Percentiles rank a stretch among this genome's conserved stretches.
Evolutionary conservation across 2,329 filamentous ascomycete species (phyloP).

Genomic region (Penicillium sp.): DNA sequence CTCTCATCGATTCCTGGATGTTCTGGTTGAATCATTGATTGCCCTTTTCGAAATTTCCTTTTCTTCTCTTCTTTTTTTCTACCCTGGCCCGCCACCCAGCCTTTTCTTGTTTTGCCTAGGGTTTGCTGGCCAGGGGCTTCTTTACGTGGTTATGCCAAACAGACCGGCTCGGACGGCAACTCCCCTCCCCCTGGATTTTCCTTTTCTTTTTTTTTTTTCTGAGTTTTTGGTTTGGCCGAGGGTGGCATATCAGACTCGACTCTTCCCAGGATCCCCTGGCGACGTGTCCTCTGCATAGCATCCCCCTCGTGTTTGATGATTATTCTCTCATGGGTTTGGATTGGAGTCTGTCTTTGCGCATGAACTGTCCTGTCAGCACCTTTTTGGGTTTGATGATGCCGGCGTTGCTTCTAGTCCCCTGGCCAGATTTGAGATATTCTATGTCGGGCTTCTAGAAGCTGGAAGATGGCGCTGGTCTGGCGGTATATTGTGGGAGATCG

Average conservation of each 20-base stretch:
- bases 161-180: conserved; percentile 44
- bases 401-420: conserved; percentile 1
- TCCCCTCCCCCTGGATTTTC: conserved; percentile 14
- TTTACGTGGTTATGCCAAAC: conserved; percentile 48
- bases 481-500: conserved; percentile 20
- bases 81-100: conserved; percentile 22
- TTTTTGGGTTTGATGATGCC: conserved; percentile 14
- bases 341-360: conserved; percentile 18
- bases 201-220: conserved; percentile 29
- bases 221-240: conserved; percentile 46
- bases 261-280: conserved; percentile 22
- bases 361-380: conserved; percentile 13
- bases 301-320: conserved; percentile 24
- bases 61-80: conserved; percentile 43
- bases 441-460: conserved; percentile 9
- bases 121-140: conserved; percentile 26
- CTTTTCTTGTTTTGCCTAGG: conserved; percentile 17
- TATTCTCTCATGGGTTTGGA: conserved; percentile 16
- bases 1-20: conserved; percentile 21
- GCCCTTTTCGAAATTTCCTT: conserved; percentile 27
- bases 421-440: conserved; percentile 35
- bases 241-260: conserved; percentile 29
- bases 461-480: conserved; percentile 13
- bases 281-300: conserved; percentile 13
- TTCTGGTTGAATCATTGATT: conserved; percentile 19